Evolutionary conservation across 805 yeast genomes (phyloP), one percentile per base, ranked within the genome.

Genomic region (Wickerhamiella brachini): DNA sequence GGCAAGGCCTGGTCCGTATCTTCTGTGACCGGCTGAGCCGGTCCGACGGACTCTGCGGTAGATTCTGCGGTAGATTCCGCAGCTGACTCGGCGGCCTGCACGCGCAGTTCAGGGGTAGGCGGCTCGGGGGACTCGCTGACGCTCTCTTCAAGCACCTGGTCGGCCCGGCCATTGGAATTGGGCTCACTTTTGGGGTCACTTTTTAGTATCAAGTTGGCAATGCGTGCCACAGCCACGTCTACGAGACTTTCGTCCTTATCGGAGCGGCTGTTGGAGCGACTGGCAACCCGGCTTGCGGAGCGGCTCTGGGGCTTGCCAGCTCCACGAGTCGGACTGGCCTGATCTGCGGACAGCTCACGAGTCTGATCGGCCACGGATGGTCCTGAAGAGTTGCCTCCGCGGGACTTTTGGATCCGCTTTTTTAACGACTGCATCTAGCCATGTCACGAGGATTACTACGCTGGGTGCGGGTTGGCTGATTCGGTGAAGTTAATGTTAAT

Each of bases 351-450:
- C 8, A 9, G 20, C 6, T 17, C 20, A 10, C 21, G 5, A 21
- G 21, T 12, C 42, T 12, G 5, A 3, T 38, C 21, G 3, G 42
- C 6, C 6, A 5, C 42, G 20, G 21, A 6, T 12, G 21, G 8
- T 38, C 42, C 21, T 12, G 21, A 20, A 17, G 42, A 18, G 21
- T 21, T n/a, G 18, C 44, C 24, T 21, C 41, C 46, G 37, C 29
- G 20, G 23, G 39, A 22, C 18, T 29, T 45, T 18, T 24, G 38
- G 17, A 45, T 45, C 20, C 31, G 29, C 23, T 45, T 45, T 23
- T 45, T 45, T 34, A 45, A 20, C 17, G 47, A 26, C 39, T 45
- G 47, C 47, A 45, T 45, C 17, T 13, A n/a, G 23, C 37, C 47
- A 45, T 45, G 23, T 44, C 24, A 44, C 41, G 18, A 37, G 34